Base-by-base conservation (phyloP, 805 yeast species). In the Kodamaea restingae region DNA sequence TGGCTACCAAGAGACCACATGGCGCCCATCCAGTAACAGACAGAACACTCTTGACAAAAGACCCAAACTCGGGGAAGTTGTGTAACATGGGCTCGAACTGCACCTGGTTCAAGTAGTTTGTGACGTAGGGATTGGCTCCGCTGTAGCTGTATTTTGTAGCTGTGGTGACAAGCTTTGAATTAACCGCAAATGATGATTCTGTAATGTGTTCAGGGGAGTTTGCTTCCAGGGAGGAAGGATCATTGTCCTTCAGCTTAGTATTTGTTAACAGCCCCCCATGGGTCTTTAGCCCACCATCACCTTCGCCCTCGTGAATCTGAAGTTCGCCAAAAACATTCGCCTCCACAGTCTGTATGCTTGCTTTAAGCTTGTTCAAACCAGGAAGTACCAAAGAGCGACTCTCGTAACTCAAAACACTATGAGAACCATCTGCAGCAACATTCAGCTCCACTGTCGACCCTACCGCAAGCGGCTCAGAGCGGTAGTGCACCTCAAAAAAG, bases 61-160 rank as follows among this genome's bases (percentile, higher is more conserved):
- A 18, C 4, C 93, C 93, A 68, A 88, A 86, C 49, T 85, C 95
- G 12, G 71, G 59, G 46, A 79, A 84, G 37, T 80, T 80, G 31
- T 70, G 71, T 38, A 81, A 54, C 0, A 73, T 63, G 0, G 88
- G 84, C 27, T 74, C 79, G 39, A 81, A 70, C 14, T 66, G 66
- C 15, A 81, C 65, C 11, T 67, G 69, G 8, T 67, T 63, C 37
- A 88, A 64, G 50, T 74, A 82, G 30, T 73, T 70, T 37, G 74
- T 51, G 22, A 88, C 77, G 43, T 76, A 78, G 1, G 81, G 80
- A 50, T 84, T 81, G 18, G 65, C 61, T 0, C 95, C 96, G 2
- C 65, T 70, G 54, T 87, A 88, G 49, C 82, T 81, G 50, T 77
- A 80, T 28, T 61, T 62, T 14, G 75, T 56, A 12, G 61, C 58